Base-by-base conservation (phyloP, 768 basidiomycete species). In the Suillus americanus region DNA sequence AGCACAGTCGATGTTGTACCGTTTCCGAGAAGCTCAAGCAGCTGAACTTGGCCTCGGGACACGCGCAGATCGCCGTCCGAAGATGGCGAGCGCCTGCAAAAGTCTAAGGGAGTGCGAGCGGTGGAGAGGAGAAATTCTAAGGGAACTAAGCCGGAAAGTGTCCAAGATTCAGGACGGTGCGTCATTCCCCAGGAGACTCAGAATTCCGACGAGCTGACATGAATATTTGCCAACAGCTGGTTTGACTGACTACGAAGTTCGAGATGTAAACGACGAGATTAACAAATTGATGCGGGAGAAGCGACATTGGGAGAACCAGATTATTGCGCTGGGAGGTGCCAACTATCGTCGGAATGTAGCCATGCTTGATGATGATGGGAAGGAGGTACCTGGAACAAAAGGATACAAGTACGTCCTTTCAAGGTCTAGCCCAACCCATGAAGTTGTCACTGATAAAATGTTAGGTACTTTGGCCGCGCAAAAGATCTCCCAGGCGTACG, bases 261-360 rank as follows among this genome's bases (percentile, higher is more conserved):
- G 97, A 35, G 97, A 98, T 74, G 25, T 59, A 3, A 99, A 99
- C 74, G 96, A 99, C 75, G 95, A 98, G 72, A 99, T 99, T 68
- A 99, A 99, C 82, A 93, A 90, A 73, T 80, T 97, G 16, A 80
- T 99, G 83, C 85, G 97, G 40, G 97, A 99, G 79, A 98, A 99
- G 75, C 79, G 91, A 50, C 96, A 98, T 77, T 99, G 95, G 94
- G 97, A 99, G 80, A 96, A 95, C 69, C 96, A 97, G 75, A 97
- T 99, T 60, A 90, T 98, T n/a, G 89, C 89, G 7, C 81, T 98
- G 1, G 96, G 96, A 54, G 97, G 97, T 67, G 97, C 96, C 25
- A 99, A 98, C 74, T 99, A 98, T 75, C 83, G 94, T 71, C 82
- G 97, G 60, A 97, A 95, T 73, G 92, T 95, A 14, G 89, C 94